A percentile compares a stretch with the other conserved stretches of the same genome.
These are phyloP conservation scores for Tetrapisispora nanseiensis DNA, from an alignment of 805 yeast species.

Conservation along the genomic window DNA sequence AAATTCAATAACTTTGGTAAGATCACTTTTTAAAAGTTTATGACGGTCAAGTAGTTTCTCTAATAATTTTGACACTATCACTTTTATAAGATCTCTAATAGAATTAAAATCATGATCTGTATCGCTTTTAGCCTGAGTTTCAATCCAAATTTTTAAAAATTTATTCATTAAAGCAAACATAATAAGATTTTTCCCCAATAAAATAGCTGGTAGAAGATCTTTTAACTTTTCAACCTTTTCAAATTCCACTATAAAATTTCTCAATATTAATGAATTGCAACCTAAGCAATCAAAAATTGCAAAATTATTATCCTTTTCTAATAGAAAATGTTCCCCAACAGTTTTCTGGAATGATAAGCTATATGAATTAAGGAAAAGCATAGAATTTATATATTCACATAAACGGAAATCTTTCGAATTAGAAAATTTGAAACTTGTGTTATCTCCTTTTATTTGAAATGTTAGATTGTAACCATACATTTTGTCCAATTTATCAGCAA, in stretches of 20 bases:
- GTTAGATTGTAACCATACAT: not conserved
- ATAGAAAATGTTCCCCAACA: conserved; percentile 55
- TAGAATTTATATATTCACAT: not conserved
- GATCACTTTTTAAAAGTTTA: not conserved
- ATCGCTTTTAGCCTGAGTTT: conserved; percentile 40
- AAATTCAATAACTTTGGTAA: not conserved
- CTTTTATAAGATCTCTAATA: conserved; percentile 39
- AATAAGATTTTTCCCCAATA: not conserved
- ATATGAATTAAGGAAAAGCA: conserved; percentile 36
- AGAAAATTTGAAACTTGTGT: not conserved
- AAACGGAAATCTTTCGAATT: not conserved
- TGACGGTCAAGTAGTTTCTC: conserved; percentile 14
- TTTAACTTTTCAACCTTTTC: not conserved
- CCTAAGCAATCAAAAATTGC: conserved; percentile 32
- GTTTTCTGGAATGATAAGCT: conserved; percentile 52
- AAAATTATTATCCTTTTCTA: conserved; percentile 40
- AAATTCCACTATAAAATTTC: conserved; percentile 27
- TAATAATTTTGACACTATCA: conserved; percentile 20
- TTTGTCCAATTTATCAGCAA: not conserved
- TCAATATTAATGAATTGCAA: conserved; percentile 20
- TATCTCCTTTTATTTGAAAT: not conserved
- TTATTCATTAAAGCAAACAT: conserved; percentile 44
- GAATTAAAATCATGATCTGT: conserved; percentile 37
- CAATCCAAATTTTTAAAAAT: conserved; percentile 55
- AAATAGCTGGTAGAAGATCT: not conserved